Base-by-base conservation (phyloP, 1,284 basidiomycete species). In the Sporisorium exsertum region DNA sequence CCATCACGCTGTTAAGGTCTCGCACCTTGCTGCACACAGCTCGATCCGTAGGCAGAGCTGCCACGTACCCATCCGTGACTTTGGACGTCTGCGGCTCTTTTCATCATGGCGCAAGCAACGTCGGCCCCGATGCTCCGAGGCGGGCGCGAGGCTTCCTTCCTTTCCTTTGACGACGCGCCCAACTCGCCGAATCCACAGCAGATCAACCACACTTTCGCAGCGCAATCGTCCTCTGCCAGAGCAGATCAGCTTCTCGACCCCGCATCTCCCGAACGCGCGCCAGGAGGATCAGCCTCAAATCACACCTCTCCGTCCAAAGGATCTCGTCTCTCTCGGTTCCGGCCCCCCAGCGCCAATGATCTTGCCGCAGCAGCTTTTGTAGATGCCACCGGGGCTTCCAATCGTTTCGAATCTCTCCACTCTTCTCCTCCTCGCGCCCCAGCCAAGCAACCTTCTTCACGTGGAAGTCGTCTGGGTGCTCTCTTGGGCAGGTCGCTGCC, bases 391-490 rank as follows among this genome's bases (percentile, higher is more conserved):
- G 47, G 50, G 4, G 46, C 37, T 12, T 51, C 52, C n/a, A 66
- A 52, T 20, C 56, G 47, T 13, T 43, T 43, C 33, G 61, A 62
- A 16, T 50, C 58, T 2, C 32, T 47, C n/a, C 60, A 49, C 24
- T 45, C 71, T 26, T 60, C 65, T 13, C 61, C 64, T 7, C 43
- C 64, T 3, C 52, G 57, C 12, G 12, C 60, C 15, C 35, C 16
- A 12, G 42, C 35, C 22, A 66, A 58, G 22, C 58, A 33, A 13
- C 13, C 71, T 2, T 42, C 62, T 1, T 64, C 57, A 1, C 66
- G 72, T 16, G 63, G 66, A 13, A 75, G 67, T 58, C 58, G 72
- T 43, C 52, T 75, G 13, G 72, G 72, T 24, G 66, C 64, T 18
- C 45, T 76, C 5, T 20, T 70, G 22, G 67, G 67, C 22, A 56